Evolutionary conservation across 768 basidiomycete species (phyloP).

Genomic region (Boletus vinaceobasis): DNA sequence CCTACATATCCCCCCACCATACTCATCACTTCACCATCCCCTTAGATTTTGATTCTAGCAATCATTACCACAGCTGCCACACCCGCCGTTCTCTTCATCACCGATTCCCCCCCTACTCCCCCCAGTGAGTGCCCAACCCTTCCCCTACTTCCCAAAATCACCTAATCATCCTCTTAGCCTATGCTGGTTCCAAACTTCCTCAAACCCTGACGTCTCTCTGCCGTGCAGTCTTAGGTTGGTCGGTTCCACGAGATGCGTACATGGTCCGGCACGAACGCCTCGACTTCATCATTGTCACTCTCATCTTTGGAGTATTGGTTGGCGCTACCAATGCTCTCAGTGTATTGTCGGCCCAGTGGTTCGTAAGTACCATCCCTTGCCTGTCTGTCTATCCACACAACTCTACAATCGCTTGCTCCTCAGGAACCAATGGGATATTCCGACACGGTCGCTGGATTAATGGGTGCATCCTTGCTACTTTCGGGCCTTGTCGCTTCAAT

Average conservation of each 20-base stretch:
- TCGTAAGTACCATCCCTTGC: conserved; percentile 43
- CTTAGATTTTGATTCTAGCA: conserved; percentile 64
- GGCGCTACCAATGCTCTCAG: conserved; percentile 65
- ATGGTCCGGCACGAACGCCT: conserved; percentile 67
- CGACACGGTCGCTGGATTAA: conserved; percentile 57
- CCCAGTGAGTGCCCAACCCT: conserved; percentile 52
- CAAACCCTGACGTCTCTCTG: conserved; percentile 52
- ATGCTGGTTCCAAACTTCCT: conserved; percentile 60
- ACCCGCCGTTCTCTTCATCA: conserved; percentile 59
- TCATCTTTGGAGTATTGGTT: conserved; percentile 63
- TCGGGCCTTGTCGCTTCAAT: conserved; percentile 69
- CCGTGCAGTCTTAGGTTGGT: conserved; percentile 48
- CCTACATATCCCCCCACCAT: not conserved
- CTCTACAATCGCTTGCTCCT: not conserved
- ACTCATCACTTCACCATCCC: not conserved
- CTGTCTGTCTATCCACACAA: not conserved
- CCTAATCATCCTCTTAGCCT: conserved; percentile 42
- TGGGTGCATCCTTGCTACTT: conserved; percentile 67
- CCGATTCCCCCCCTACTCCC: conserved; percentile 64
- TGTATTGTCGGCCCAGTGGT: conserved; percentile 62
- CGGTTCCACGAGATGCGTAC: conserved; percentile 38
- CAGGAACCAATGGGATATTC: conserved; percentile 76
- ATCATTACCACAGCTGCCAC: conserved; percentile 63
- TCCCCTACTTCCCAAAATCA: not conserved
- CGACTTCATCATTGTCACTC: conserved; percentile 60